Evolutionary conservation across 176 grass and related monocot genomes (phyloP).

Genomic region (Avena insularis): DNA sequence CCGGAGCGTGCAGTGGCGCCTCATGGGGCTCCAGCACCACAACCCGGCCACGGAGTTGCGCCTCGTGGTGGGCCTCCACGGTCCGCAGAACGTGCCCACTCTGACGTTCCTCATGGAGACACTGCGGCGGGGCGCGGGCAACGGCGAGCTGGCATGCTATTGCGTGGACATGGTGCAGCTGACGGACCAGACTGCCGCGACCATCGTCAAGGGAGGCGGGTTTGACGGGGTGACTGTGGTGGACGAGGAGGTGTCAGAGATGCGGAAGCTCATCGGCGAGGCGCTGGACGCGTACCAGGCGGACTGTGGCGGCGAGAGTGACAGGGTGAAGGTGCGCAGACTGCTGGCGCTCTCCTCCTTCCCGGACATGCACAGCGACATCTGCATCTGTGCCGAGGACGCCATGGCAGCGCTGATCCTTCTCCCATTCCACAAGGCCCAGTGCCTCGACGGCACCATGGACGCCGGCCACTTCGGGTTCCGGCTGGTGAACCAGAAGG

Average conservation of each 20-base stretch:
- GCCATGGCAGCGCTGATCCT: slow-evolving; percentile 62
- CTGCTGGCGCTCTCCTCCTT: slow-evolving; percentile 71
- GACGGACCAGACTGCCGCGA: slow-evolving; percentile 63
- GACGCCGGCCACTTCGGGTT: slow-evolving; percentile 57
- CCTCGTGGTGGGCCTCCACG: slow-evolving; percentile 63
- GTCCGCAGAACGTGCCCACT: slow-evolving; percentile 63
- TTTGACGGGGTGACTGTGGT: slow-evolving; percentile 60
- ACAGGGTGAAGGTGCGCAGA: slow-evolving; percentile 46
- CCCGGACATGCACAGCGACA: slow-evolving; percentile 74
- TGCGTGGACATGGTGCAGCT: slow-evolving; percentile 81
- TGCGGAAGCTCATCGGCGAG: slow-evolving; percentile 67
- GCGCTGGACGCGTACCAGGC: slow-evolving; percentile 57
- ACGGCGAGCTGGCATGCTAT: slow-evolving; percentile 52
- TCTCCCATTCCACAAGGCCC: slow-evolving; percentile 65
- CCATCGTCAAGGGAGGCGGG: slow-evolving; percentile 60
- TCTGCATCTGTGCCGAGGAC: slow-evolving; percentile 78
- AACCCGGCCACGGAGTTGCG: slow-evolving; percentile 52
- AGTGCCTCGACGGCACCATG: slow-evolving; percentile 62
- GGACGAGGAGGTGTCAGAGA: slow-evolving; percentile 71
- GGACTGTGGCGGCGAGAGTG: slow-evolving; percentile 37
- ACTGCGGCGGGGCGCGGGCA: slow-evolving; percentile 55
- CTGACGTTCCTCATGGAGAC: slow-evolving; percentile 60
- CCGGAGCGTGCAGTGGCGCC: slow-evolving; percentile 52
- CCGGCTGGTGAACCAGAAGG: slow-evolving; percentile 73
- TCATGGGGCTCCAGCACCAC: slow-evolving; percentile 80